Evolutionary conservation across 768 basidiomycete species (phyloP).

Genomic region (Chiua virens): DNA sequence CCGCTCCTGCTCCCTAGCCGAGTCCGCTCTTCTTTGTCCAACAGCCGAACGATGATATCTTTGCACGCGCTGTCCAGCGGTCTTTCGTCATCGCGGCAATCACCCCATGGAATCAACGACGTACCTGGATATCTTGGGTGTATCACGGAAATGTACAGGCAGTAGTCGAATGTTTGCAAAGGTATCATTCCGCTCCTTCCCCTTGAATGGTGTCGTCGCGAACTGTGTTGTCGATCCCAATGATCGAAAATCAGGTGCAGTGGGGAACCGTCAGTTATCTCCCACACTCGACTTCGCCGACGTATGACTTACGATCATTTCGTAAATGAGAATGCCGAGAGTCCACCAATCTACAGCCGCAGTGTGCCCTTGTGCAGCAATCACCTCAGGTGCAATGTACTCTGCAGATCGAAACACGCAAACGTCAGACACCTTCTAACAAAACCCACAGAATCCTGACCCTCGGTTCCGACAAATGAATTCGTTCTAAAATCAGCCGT

Average conservation of each 20-base stretch:
- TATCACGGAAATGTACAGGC: conserved; percentile 84
- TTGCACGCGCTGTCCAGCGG: conserved; percentile 67
- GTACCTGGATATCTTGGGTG: conserved; percentile 74
- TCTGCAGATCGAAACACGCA: conserved; percentile 48
- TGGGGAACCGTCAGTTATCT: conserved; percentile 37
- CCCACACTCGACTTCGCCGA: conserved; percentile 15
- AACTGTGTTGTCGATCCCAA: conserved; percentile 53
- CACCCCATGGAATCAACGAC: conserved; percentile 27
- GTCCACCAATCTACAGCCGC: conserved; percentile 99
- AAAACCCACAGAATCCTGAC: conserved; percentile 42
- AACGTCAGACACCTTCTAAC: conserved; percentile 14
- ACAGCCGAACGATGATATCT: conserved; percentile 79
- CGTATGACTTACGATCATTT: conserved; percentile 84
- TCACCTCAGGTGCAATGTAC: conserved; percentile 99
- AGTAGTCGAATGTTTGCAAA: conserved; percentile 92
- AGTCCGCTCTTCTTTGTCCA: conserved; percentile 90
- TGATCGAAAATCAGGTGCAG: conserved; percentile 22
- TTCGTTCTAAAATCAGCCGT: conserved; percentile 98
- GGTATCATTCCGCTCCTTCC: conserved; percentile 88
- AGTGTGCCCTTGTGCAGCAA: conserved; percentile 93
- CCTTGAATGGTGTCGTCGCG: conserved; percentile 99
- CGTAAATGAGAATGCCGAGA: conserved; percentile 95
- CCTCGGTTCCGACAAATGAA: conserved; percentile 99
- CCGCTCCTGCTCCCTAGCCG: conserved; percentile 91
- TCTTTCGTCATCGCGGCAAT: conserved; percentile 7